Evolutionary conservation across 2,329 filamentous ascomycete genomes (phyloP).

Genomic region (Paradendryphiella salina): DNA sequence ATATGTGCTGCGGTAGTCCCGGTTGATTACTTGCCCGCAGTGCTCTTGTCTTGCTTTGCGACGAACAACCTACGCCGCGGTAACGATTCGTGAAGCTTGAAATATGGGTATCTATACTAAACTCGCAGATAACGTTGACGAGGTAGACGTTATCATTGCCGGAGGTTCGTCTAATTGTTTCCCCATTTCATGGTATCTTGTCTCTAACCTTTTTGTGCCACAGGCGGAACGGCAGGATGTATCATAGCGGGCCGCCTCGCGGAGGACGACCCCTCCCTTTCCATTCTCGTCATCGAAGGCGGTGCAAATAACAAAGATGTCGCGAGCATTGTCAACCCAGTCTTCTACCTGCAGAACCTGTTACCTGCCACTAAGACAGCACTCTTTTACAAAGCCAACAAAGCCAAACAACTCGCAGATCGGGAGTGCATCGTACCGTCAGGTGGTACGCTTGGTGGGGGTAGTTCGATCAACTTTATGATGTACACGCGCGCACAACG

Average conservation of each 20-base stretch:
- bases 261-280: slow-evolving; percentile 41
- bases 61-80: not conserved
- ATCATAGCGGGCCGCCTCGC: slow-evolving; percentile 52
- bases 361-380: slow-evolving; percentile 55
- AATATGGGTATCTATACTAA: slow-evolving; percentile 40
- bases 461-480: slow-evolving; percentile 51
- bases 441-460: slow-evolving; percentile 63
- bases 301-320: slow-evolving; percentile 59
- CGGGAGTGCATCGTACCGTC: slow-evolving; percentile 51
- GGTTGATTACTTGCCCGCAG: not conserved
- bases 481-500: slow-evolving; percentile 53
- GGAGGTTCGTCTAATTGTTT: slow-evolving; percentile 46
- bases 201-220: not conserved
- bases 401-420: slow-evolving; percentile 52
- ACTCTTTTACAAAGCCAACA: slow-evolving; percentile 57
- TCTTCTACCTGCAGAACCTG: slow-evolving; percentile 55
- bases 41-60: not conserved
- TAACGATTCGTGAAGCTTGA: not conserved
- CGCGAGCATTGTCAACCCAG: slow-evolving; percentile 57
- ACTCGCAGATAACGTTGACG: slow-evolving; percentile 46
- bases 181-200: not conserved
- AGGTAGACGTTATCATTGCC: slow-evolving; percentile 58
- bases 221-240: slow-evolving; percentile 49
- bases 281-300: slow-evolving; percentile 55
- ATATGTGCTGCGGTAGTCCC: slow-evolving; percentile 2